These are phyloP conservation scores for Trichosanthes truncata DNA, from an alignment of 306 rosid species.

Conservation along the genomic window DNA sequence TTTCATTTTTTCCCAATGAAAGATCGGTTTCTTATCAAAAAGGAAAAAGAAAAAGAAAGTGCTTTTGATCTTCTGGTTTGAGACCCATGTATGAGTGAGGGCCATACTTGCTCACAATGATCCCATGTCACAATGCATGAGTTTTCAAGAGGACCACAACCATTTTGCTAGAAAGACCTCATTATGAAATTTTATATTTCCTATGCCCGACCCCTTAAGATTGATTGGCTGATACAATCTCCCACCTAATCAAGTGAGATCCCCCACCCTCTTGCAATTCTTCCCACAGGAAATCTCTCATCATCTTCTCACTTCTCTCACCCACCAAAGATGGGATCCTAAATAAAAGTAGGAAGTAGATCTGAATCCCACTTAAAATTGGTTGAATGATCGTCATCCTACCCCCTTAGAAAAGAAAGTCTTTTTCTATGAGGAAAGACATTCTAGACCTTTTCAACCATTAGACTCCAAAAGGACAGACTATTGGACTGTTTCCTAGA, in stretches of 20 bases:
- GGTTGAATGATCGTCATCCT: not conserved
- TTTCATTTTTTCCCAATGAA: no score
- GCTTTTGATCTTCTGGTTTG: no score
- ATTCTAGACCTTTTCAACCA: not conserved
- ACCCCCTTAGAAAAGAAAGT: not conserved
- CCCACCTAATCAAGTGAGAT: not conserved
- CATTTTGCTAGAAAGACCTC: no score
- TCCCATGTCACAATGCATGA: no score
- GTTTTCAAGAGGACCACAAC: no score
- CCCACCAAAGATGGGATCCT: not conserved
- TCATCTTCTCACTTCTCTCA: not conserved
- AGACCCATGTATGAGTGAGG: no score
- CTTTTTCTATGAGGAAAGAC: not conserved
- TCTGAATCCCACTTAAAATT: not conserved
- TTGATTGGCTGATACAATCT: no score
- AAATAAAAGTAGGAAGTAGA: not conserved
- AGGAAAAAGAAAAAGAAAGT: no score
- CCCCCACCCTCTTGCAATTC: not conserved
- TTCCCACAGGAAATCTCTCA: not conserved
- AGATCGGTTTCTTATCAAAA: no score
- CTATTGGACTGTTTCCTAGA: not conserved
- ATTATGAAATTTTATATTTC: no score
- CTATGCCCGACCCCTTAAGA: no score
- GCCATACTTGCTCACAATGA: no score
- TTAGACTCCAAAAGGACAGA: not conserved